phyloP scores from a whole-genome alignment of 176 grass and related monocot species.

The Cenchrus fungigraminus region DNA sequence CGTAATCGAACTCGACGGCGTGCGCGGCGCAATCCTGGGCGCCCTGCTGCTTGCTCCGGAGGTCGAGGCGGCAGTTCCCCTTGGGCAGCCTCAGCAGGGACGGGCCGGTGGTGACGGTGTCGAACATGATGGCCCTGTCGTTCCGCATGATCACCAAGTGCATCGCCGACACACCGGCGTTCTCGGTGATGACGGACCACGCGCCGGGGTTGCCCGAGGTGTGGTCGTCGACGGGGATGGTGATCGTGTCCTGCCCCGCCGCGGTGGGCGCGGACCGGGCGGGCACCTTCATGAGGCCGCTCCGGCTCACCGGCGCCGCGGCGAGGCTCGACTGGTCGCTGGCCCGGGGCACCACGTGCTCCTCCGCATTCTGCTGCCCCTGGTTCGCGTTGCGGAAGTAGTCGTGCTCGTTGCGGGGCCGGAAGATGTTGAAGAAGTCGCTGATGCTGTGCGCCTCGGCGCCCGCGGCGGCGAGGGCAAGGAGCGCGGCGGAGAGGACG shows the following conservation, averaged over 20 bases:
- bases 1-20: conserved; percentile 67
- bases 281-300: conserved; percentile 42
- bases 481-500: conserved; percentile 10
- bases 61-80: conserved; percentile 56
- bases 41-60: conserved; percentile 25
- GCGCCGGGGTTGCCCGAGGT: conserved; percentile 17
- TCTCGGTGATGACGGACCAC: conserved; percentile 55
- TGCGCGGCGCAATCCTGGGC: conserved; percentile 56
- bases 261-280: conserved; percentile 13
- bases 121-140: conserved; percentile 72
- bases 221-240: conserved; percentile 18
- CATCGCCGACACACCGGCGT: conserved; percentile 69
- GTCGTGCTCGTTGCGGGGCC: conserved; percentile 33
- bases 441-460: not conserved
- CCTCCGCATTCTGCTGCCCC: not conserved
- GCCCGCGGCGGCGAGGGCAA: conserved; percentile 3
- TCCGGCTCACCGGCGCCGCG: not conserved
- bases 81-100: conserved; percentile 51
- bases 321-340: not conserved
- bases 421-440: conserved; percentile 50
- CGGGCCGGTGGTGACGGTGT: conserved; percentile 48
- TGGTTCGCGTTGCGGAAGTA: conserved; percentile 43
- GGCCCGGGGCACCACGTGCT: not conserved
- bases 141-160: conserved; percentile 58
- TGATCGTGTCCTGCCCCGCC: conserved; percentile 5